Percentiles rank a stretch among this genome's conserved stretches.
These are phyloP conservation scores for Bryoglossum gracile DNA, from an alignment of 495 filamentous ascomycete genomes.

Conservation along the genomic window DNA sequence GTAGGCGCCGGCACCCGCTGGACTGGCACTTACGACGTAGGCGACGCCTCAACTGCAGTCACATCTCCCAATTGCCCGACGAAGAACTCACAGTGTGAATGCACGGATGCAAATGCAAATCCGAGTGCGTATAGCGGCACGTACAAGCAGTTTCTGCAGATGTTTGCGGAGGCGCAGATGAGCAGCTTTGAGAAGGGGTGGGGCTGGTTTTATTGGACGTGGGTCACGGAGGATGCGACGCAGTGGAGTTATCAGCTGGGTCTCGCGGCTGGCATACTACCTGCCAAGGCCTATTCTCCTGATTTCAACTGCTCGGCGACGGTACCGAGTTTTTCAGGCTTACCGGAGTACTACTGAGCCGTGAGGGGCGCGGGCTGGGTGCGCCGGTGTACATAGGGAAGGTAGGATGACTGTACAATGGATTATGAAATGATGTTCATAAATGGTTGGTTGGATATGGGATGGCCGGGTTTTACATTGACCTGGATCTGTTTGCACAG, in stretches of 20 bases:
- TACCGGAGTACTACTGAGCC: constrained; percentile 63
- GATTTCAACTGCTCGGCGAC: constrained; percentile 64
- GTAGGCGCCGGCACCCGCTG: constrained; percentile 83
- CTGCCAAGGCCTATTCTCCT: constrained; percentile 66
- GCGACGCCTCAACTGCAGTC: constrained; percentile 45
- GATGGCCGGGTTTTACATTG: neutral
- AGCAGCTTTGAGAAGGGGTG: constrained; percentile 77
- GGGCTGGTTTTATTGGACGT: constrained; percentile 99
- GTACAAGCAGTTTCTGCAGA: constrained; percentile 81
- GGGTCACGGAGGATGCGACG: constrained; percentile 66
- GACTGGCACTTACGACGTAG: constrained; percentile 66
- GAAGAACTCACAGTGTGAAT: constrained; percentile 55
- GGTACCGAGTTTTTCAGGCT: constrained; percentile 61
- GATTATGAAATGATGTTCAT: neutral
- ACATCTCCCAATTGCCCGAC: constrained; percentile 66
- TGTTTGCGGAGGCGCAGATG: constrained; percentile 97
- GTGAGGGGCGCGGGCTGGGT: no score
- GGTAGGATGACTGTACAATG: neutral
- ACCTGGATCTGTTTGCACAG: constrained; percentile 1
- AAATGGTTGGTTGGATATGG: neutral
- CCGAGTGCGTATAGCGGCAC: constrained; percentile 53
- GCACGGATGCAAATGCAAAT: constrained; percentile 67
- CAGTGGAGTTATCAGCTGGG: constrained; percentile 96
- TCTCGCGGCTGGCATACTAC: constrained; percentile 75
- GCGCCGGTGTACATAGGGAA: neutral